Evolutionary conservation across 352 stramenopile species (phyloP), one percentile per base, ranked within the genome.

Genomic region (Heterotrichella gracilis): DNA sequence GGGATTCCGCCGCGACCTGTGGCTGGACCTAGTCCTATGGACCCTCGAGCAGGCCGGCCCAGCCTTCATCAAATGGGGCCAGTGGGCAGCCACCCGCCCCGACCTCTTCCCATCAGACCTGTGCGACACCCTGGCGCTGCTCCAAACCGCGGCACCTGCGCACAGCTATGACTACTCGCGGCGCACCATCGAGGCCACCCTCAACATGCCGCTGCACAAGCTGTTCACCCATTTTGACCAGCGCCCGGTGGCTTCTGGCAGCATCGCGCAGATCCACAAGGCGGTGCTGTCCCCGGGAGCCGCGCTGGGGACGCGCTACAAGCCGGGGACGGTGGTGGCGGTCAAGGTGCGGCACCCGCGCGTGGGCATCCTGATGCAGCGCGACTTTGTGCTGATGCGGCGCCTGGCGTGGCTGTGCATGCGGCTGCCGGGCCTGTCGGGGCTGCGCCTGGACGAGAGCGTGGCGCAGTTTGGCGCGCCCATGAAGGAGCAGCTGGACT

Each of bases 311-410:
- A n/a, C n/a, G n/a, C n/a, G n/a, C n/a, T n/a, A n/a, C n/a, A n/a
- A n/a, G n/a, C 83, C 78, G 0, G 70, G 41, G 22, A 75, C 75
- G 24, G 70, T 80, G 24, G 77, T 92, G 24, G 84, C 84, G 2
- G 78, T 92, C 0, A 92, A 92, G 70, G 82, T 92, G 0, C 84
- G 90, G 68, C 82, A 89, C 64, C 82, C 82, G 2, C 76, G 82
- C 14, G 80, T 90, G 4, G 84, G 84, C 71, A 73, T 79, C 71
- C 77, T 84, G 69, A 81, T 90, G 9, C 76, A 82, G 25, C 72
- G 87, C 40, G 85, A 92, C 74, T 73, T 92, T 17, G 78, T 84
- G 25, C 25, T 79, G 0, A 71, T 79, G 68, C 25, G 75, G 2
- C 13, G 21, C 41, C 69, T 68, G 4, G 73, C 73, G 19, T 63